Base-by-base conservation (phyloP, 2,329 filamentous ascomycete species). In the Phoma sp. region DNA sequence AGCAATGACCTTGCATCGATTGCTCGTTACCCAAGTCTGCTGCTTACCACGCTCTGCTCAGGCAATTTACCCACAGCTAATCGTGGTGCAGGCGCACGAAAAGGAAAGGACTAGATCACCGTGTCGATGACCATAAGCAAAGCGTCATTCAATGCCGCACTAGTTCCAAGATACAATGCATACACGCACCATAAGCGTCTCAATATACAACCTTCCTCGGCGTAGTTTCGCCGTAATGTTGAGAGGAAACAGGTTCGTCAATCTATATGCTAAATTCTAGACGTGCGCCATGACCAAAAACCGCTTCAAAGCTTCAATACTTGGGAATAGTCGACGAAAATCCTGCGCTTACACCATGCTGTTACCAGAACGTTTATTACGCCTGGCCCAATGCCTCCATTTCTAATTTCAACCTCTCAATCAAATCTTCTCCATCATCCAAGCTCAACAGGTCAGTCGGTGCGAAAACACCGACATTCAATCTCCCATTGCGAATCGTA, bases 401-500 rank as follows among this genome's bases (percentile, higher is more conserved):
- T 3, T 38, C 32, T 2, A 1, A 2, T 12, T 12, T 48, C 17
- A 54, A 4, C n/a, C 34, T 14, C 14, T 23, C 33, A 0, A 48
- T 26, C 30, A 54, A 39, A 9, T 9, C 33, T 57, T 76, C 66
- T 3, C 74, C 76, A 30, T 68, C 64, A 5, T 71, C 56, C 42
- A 79, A 56, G 20, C 66, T 65, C 33, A 83, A 28, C 74, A 82
- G 77, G 6, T 72, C 72, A 32, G 69, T 69, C 4, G 78, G 76
- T 17, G 74, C 79, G 68, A 85, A 86, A 7, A 84, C 62, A 12
- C 83, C 83, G 34, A 85, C 72, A 60, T 82, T 79, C 52, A 87
- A 65, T 5, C 61, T 67, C n/a, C 79, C 78, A 29, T 78, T 67
- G 7, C 75, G 68, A 15, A 85, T 67, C 7, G 81, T 81, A 7